Base-by-base conservation (phyloP, 257 asterid genomes). In the Ilex aquifolium region DNA sequence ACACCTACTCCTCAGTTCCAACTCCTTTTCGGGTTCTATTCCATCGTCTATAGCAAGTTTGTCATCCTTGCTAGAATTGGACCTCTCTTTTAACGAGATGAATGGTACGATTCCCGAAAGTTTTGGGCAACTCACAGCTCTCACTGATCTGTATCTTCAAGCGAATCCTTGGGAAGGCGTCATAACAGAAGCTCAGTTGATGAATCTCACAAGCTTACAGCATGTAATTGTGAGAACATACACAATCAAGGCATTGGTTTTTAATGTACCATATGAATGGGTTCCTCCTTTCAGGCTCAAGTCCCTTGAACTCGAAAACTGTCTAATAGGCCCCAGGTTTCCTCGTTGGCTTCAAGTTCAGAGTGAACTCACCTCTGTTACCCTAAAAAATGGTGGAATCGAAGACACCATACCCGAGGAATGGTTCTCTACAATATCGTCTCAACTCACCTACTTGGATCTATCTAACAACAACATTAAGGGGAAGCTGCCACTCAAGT, bases 151-250 rank as follows among this genome's bases (percentile, higher is more conserved):
- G 27, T 21, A 21, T 21, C 27, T 21, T 21, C 27, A 21, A 21
- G 27, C 27, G 27, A 21, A 21, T 21, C 27, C 27, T 21, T 21
- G 27, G 27, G 27, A 21, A 21, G 27, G 27, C 27, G 27, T 70
- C 17, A 36, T 73, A n/a, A 73, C 82, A 15, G 82, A 77, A 69
- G 62, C 70, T 64, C 82, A 77, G 44, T 29, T 77, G 4, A 17
- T 59, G 56, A 60, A 73, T 27, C 74, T 77, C 53, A 66, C 76
- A 4, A 77, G 71, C 69, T 60, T 77, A 60, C 57, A 13, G 27
- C 74, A 77, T 56, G 51, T 66, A 27, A 74, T 73, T 16, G 79
- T 78, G 6, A 32, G 11, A 62, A 56, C 65, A 52, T 14, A 63
- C 4, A 3, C 17, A 0, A 74, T 64, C 40, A 44, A 64, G 39